Evolutionary conservation across 116 monocot species (phyloP).

Genomic region (Dioscorea cayenensis): DNA sequence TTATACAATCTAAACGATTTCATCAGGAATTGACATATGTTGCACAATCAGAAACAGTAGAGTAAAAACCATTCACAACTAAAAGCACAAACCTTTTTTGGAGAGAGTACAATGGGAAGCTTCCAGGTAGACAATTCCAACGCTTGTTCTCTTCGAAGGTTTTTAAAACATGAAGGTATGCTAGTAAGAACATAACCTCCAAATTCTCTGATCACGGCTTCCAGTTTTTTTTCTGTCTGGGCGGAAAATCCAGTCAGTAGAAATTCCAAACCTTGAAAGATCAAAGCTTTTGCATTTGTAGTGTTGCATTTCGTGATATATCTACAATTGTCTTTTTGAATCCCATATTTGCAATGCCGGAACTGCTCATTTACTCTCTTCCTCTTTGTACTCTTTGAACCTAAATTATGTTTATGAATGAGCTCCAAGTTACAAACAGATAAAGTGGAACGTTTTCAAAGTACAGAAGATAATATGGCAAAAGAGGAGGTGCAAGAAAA

Average conservation of each 20-base stretch:
- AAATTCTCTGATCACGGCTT: constrained; percentile 44
- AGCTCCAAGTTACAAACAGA: background rate
- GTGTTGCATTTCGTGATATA: constrained; percentile 5
- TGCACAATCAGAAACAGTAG: background rate
- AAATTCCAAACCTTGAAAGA: constrained; percentile 75
- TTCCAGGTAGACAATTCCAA: constrained; percentile 14
- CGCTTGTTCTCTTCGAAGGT: constrained; percentile 18
- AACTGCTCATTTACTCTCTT: constrained; percentile 16
- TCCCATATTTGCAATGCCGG: constrained; percentile 6
- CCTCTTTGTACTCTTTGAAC: constrained; percentile 17
- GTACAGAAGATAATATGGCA: background rate
- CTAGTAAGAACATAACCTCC: constrained; percentile 62
- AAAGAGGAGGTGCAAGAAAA: background rate
- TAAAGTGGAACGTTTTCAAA: background rate
- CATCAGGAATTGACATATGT: too few species aligned
- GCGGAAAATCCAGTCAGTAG: constrained; percentile 69
- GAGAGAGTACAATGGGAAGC: constrained; percentile 54
- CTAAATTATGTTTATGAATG: constrained; percentile 11
- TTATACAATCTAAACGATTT: too few species aligned
- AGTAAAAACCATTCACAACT: background rate
- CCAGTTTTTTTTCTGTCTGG: constrained; percentile 49
- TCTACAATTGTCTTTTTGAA: constrained; percentile 7
- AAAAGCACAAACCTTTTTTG: constrained; percentile 49
- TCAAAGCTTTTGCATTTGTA: constrained; percentile 20
- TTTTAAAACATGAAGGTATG: constrained; percentile 33